phyloP scores from a whole-genome alignment of 2,329 filamentous ascomycete species.

The Sclerotinia trifoliorum region DNA sequence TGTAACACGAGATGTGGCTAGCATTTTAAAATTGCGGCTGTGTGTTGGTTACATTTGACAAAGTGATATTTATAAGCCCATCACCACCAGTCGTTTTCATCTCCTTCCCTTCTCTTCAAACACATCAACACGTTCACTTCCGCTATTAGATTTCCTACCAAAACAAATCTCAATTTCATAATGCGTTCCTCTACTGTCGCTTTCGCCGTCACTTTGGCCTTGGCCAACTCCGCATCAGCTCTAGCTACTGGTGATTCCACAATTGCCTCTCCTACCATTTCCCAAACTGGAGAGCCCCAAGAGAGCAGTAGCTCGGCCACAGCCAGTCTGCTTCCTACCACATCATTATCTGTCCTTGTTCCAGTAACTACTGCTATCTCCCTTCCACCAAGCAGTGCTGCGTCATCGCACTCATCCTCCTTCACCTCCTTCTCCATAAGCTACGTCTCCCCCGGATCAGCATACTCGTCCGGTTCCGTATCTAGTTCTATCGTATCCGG shows the following conservation, averaged over 20 bases:
- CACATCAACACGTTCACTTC: not conserved
- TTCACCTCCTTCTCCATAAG: constrained; percentile 4
- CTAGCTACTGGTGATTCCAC: constrained; percentile 14
- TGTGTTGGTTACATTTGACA: constrained; percentile 16
- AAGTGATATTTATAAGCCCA: constrained; percentile 14
- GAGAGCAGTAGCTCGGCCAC: not conserved
- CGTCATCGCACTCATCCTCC: not conserved
- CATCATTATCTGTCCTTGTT: not conserved
- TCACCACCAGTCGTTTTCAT: constrained; percentile 6
- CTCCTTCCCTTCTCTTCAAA: constrained; percentile 1
- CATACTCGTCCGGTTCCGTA: not conserved
- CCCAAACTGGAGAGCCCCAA: not conserved
- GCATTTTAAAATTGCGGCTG: constrained; percentile 18
- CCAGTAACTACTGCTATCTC: not conserved
- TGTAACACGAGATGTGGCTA: constrained; percentile 19
- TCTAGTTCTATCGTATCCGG: constrained; percentile 10
- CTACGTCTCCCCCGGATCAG: not conserved
- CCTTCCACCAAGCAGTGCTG: not conserved
- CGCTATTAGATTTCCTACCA: not conserved
- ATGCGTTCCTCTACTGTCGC: constrained; percentile 23
- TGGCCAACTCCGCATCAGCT: constrained; percentile 13
- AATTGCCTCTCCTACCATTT: constrained; percentile 3
- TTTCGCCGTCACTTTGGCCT: constrained; percentile 19
- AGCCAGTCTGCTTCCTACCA: not conserved
- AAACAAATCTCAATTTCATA: constrained; percentile 11